Conservation (phyloP, 805 yeast species). For the Kockiozyma suomiensis region DNA sequence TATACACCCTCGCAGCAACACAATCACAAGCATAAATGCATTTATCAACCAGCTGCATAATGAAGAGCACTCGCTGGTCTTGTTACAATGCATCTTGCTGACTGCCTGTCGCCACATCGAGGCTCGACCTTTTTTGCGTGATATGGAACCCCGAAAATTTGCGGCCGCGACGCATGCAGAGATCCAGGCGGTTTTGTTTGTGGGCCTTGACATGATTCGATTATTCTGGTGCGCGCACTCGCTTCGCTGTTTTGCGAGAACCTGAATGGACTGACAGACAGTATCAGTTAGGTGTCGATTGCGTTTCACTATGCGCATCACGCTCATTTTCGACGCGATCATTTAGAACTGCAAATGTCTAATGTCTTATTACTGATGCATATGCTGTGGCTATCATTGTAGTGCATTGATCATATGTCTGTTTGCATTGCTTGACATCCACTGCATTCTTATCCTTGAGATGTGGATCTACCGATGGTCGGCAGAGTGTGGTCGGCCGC, state of each 20-base stretch:
- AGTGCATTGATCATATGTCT: conserved; percentile 46
- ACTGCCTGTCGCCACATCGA: conserved; percentile 47
- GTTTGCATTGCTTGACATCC: conserved; percentile 47
- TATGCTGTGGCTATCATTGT: conserved; percentile 46
- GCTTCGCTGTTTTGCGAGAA: conserved; percentile 47
- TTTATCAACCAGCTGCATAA: conserved; percentile 44
- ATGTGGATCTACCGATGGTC: conserved; percentile 41
- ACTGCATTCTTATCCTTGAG: conserved; percentile 44
- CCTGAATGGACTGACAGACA: conserved; percentile 39
- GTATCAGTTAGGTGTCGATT: conserved; percentile 39
- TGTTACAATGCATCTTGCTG: conserved; percentile 48
- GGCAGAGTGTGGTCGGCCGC: conserved; percentile 36
- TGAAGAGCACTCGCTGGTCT: conserved; percentile 44
- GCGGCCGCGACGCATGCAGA: conserved; percentile 41
- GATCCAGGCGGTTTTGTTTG: conserved; percentile 44
- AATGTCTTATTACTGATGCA: conserved; percentile 28
- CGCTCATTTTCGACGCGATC: conserved; percentile 44
- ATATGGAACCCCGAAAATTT: conserved; percentile 40
- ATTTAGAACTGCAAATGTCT: conserved; percentile 20
- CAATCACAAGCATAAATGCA: conserved; percentile 28
- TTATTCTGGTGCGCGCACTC: conserved; percentile 45
- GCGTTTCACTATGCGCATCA: conserved; percentile 48
- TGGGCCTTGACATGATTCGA: conserved; percentile 46
- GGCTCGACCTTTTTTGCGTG: conserved; percentile 40
- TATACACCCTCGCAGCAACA: background rate